A percentile compares a stretch with the other conserved stretches of the same genome.
Evolutionary conservation across 2,329 filamentous ascomycete genomes (phyloP).

Genomic region (Stagonosporopsis chrysanthemi): DNA sequence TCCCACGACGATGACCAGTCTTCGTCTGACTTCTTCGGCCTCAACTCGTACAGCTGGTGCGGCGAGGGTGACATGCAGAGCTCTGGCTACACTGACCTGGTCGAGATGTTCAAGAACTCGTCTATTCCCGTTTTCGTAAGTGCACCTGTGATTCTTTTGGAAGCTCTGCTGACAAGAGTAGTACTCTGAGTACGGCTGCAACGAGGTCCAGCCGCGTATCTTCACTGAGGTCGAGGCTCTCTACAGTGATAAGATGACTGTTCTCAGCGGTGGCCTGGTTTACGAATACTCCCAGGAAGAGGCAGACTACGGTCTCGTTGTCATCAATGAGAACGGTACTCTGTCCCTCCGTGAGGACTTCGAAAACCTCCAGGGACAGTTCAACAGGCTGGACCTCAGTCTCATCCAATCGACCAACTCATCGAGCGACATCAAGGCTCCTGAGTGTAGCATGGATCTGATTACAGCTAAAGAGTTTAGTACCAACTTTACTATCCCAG

Average conservation of each 20-base stretch:
- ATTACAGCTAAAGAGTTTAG: constrained; percentile 73
- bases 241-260: constrained; percentile 74
- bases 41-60: constrained; percentile 80
- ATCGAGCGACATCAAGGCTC: constrained; percentile 63
- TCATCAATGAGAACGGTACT: constrained; percentile 54
- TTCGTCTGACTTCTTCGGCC: constrained; percentile 75
- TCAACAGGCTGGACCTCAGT: constrained; percentile 75
- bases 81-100: constrained; percentile 67
- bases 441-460: constrained; percentile 70
- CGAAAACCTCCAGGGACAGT: constrained; percentile 77
- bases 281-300: constrained; percentile 81
- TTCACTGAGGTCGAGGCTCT: constrained; percentile 79
- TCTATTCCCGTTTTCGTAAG: constrained; percentile 73
- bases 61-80: constrained; percentile 70
- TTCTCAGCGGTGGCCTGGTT: constrained; percentile 78
- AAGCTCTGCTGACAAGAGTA: constrained; percentile 5
- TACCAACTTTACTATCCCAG: constrained; percentile 82
- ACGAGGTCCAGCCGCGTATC: constrained; percentile 66
- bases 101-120: constrained; percentile 69
- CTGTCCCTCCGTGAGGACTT: constrained; percentile 56
- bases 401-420: constrained; percentile 69
- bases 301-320: constrained; percentile 63
- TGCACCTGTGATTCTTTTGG: neutral
- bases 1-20: constrained; percentile 64
- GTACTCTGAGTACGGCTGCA: constrained; percentile 85